Conservation (phyloP, 306 rosid species). For the Prunus campanulata region DNA sequence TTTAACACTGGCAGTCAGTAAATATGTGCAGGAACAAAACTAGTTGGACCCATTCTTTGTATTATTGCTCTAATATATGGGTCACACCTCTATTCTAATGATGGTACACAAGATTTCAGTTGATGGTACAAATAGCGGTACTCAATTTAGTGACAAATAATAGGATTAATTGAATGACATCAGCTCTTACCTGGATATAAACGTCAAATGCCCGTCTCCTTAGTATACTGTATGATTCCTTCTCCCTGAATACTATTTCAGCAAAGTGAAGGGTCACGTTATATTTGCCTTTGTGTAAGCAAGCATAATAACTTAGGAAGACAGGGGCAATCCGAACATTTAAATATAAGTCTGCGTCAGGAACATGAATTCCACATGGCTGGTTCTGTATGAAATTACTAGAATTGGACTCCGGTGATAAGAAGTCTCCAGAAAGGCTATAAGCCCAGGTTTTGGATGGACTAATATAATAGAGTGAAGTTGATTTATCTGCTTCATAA, state of each 20-base stretch:
- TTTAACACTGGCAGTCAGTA: too few relatives aligned
- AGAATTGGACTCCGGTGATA: not conserved
- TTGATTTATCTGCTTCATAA: slow-evolving; percentile 13
- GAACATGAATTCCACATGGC: not conserved
- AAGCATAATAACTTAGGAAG: slow-evolving; percentile 30
- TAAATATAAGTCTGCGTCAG: not conserved
- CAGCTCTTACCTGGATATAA: slow-evolving; percentile 2
- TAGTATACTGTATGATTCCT: accelerated
- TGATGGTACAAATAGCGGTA: too few relatives aligned
- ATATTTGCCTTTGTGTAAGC: slow-evolving; percentile 24
- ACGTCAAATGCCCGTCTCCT: not conserved
- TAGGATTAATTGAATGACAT: too few relatives aligned
- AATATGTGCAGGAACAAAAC: too few relatives aligned
- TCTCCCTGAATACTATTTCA: not conserved
- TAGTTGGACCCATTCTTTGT: too few relatives aligned
- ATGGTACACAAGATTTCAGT: too few relatives aligned
- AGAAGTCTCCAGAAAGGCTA: slow-evolving; percentile 17
- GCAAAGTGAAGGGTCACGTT: slow-evolving; percentile 28
- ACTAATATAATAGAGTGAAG: not conserved
- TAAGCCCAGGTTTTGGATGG: slow-evolving; percentile 16
- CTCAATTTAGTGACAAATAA: too few relatives aligned
- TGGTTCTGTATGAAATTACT: not conserved
- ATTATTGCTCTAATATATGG: too few relatives aligned
- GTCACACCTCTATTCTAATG: too few relatives aligned
- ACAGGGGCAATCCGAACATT: slow-evolving; percentile 23